These are phyloP conservation scores for Xylariaceae sp. DNA, from an alignment of 2,329 filamentous ascomycete genomes.

Conservation along the genomic window DNA sequence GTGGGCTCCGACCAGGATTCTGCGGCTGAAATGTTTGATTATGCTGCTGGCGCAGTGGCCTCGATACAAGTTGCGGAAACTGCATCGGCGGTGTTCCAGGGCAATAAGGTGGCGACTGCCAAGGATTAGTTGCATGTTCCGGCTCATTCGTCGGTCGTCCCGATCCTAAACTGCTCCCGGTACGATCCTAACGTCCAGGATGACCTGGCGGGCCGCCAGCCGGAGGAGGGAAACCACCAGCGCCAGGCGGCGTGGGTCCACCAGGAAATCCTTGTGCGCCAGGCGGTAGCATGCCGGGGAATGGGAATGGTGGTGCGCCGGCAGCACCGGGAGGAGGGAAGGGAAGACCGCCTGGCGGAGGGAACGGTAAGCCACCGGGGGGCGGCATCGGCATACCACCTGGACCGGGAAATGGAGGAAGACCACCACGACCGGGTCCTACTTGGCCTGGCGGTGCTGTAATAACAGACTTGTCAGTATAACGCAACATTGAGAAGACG, in stretches of 20 bases:
- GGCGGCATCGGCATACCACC: conserved; percentile 57
- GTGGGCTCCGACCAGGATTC: no score
- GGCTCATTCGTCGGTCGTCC: not conserved
- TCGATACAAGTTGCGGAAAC: no score
- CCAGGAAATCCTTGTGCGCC: conserved; percentile 47
- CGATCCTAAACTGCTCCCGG: not conserved
- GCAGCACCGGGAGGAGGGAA: conserved; percentile 47
- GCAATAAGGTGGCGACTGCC: no score
- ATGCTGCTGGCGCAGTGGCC: no score
- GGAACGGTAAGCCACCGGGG: conserved; percentile 44
- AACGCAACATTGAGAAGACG: not conserved
- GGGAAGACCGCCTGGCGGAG: conserved; percentile 42
- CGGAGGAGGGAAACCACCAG: conserved; percentile 38
- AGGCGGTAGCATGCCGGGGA: conserved; percentile 53
- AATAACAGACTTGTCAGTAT: conserved; percentile 22
- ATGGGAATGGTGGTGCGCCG: conserved; percentile 56
- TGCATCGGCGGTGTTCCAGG: no score
- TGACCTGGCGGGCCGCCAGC: conserved; percentile 44
- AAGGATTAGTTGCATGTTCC: not conserved
- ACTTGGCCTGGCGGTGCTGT: conserved; percentile 56
- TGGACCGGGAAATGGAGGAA: conserved; percentile 51
- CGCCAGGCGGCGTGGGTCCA: conserved; percentile 46
- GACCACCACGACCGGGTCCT: conserved; percentile 39
- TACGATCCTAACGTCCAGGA: conserved; percentile 44
- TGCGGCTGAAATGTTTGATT: no score